Evolutionary conservation across 345 rosid genomes (phyloP), one percentile per base, ranked within the genome.

Genomic region (Nephelium lappaceum): DNA sequence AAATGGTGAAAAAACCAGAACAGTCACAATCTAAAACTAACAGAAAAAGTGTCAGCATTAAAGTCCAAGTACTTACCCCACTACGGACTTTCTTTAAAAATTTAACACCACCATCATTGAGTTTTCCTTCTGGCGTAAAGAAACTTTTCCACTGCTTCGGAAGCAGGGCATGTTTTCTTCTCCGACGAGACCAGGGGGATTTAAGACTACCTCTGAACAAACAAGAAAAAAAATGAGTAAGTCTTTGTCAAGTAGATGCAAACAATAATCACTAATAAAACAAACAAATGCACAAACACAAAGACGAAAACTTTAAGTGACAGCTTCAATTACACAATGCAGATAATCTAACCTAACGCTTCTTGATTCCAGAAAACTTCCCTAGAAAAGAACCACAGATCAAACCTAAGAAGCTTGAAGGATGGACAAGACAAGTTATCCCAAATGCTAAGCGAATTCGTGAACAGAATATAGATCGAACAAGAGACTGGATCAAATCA

Each of bases 101-200:
- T 83, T 91, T 90, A 66, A 90, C 86, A 82, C 98, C 98, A 55
- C 92, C 97, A 83, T 95, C 97, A 77, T 65, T 62, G 71, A 95
- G 86, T 85, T 85, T 88, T 57, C 98, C 99, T 76, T 95, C 92
- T 19, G 87, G 85, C 38, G 91, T 84, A 84, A 92, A 92, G 67
- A 90, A 87, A 77, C 83, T 86, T 81, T 81, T 87, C 99, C 99
- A 95, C 45, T 91, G 96, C 78, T 87, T 85, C 11, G 95, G 87
- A 19, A 78, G 85, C 84, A 95, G 99, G 18, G 92, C 91, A 69
- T 85, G 91, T 85, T 93, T 95, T 85, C 95, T 93, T 91, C 94
- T 90, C 79, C 93, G 82, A 51, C 87, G 93, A 2, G 98, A 92
- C 99, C 98, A 95, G 41, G 98, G 99, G 42, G 98, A 93, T 84